These are phyloP conservation scores for Paradendryphiella salina DNA, from an alignment of 2,329 filamentous ascomycete species.

Conservation along the genomic window DNA sequence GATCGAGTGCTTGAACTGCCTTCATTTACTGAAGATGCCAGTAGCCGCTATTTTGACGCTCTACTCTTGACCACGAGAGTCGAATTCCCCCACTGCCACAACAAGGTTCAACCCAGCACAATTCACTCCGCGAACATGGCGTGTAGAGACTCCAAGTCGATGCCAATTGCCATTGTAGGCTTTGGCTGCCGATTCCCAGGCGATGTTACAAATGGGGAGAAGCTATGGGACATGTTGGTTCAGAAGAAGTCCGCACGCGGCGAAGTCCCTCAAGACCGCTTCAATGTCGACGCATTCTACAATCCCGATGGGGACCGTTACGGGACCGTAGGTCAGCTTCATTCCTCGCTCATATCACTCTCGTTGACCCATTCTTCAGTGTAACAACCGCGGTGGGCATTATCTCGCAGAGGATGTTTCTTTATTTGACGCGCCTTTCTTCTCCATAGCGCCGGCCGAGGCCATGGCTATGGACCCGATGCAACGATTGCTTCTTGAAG, in stretches of 20 bases:
- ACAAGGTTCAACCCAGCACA: background rate
- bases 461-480: constrained; percentile 33
- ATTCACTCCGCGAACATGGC: constrained; percentile 1
- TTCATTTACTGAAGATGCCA: background rate
- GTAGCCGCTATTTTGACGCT: no score
- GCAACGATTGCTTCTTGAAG: constrained; percentile 31
- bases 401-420: constrained; percentile 25
- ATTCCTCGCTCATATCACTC: background rate
- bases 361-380: constrained; percentile 1
- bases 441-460: constrained; percentile 25
- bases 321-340: constrained; percentile 9
- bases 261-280: constrained; percentile 17
- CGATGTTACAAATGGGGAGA: constrained; percentile 16
- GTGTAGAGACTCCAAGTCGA: constrained; percentile 8
- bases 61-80: background rate
- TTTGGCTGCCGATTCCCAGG: constrained; percentile 31
- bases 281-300: constrained; percentile 23
- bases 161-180: constrained; percentile 38
- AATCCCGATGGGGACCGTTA: constrained; percentile 19
- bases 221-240: constrained; percentile 21
- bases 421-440: constrained; percentile 31
- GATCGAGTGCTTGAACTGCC: background rate
- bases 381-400: constrained; percentile 23
- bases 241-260: constrained; percentile 13
- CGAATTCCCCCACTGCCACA: background rate